Conservation (phyloP, 2,329 filamentous ascomycete genomes). For the Fusarium stilboides region DNA sequence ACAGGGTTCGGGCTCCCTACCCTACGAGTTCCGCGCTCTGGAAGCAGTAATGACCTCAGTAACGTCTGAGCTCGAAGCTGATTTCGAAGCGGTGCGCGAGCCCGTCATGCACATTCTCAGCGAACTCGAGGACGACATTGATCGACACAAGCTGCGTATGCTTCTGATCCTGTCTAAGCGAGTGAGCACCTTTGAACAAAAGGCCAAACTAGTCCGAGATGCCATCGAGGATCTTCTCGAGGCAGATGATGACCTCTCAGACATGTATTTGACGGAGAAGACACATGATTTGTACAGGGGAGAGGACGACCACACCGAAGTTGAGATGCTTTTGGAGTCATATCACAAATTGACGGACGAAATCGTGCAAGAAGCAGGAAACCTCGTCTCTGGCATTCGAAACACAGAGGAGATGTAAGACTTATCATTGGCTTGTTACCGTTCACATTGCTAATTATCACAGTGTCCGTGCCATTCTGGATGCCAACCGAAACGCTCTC, state of each 20-base stretch:
- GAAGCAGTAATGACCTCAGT: conserved; percentile 96
- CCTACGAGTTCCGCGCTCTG: conserved; percentile 96
- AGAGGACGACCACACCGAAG: conserved; percentile 92
- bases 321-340: conserved; percentile 96
- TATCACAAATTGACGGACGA: conserved; percentile 99
- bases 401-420: conserved; percentile 98
- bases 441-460: conserved; percentile 38
- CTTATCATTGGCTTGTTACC: not conserved
- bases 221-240: conserved; percentile 96
- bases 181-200: conserved; percentile 97
- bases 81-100: conserved; percentile 94
- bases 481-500: conserved; percentile 97
- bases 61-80: conserved; percentile 90
- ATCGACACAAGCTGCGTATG: conserved; percentile 91
- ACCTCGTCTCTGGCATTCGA: conserved; percentile 92
- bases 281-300: conserved; percentile 78
- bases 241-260: conserved; percentile 92
- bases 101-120: conserved; percentile 90
- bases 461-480: conserved; percentile 95
- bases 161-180: conserved; percentile 96
- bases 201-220: conserved; percentile 92
- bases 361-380: conserved; percentile 95
- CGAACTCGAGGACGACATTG: conserved; percentile 96
- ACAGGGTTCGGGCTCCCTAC: conserved; percentile 73
- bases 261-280: conserved; percentile 97